Evolutionary conservation across 2,329 filamentous ascomycete genomes (phyloP).

Genomic region (Penicillium polonicum): DNA sequence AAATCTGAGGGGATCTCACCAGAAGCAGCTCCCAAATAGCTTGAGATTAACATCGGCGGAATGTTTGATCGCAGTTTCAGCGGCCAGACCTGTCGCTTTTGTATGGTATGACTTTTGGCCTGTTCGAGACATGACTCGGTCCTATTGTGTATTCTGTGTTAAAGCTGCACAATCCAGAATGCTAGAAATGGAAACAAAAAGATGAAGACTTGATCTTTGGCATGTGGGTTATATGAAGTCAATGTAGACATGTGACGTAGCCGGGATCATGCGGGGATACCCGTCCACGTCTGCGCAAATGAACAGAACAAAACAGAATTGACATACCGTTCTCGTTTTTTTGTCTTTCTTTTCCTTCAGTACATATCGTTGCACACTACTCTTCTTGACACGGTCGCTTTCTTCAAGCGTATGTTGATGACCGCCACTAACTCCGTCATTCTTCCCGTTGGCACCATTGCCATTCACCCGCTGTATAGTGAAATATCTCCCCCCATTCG

Average conservation of each 20-base stretch:
- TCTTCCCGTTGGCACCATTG: constrained; percentile 70
- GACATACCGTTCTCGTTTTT: constrained; percentile 59
- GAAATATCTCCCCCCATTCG: constrained; percentile 60
- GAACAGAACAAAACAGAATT: constrained; percentile 12
- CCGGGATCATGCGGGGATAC: constrained; percentile 15
- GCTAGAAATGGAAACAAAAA: constrained; percentile 1
- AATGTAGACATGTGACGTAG: constrained; percentile 23
- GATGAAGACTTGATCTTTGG: background rate
- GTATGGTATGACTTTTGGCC: constrained; percentile 68
- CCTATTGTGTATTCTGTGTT: constrained; percentile 18
- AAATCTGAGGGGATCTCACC: constrained; percentile 50
- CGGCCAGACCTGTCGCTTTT: constrained; percentile 69
- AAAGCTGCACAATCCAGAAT: constrained; percentile 10
- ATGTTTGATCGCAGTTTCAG: constrained; percentile 67
- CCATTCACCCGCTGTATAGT: constrained; percentile 77
- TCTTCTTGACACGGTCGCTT: constrained; percentile 79
- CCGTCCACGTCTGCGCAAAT: background rate
- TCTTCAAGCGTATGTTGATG: constrained; percentile 72
- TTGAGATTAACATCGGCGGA: constrained; percentile 69
- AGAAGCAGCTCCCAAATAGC: constrained; percentile 80
- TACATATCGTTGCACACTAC: constrained; percentile 67
- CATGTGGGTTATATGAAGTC: background rate
- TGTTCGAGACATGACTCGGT: constrained; percentile 48
- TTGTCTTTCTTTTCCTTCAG: constrained; percentile 64
- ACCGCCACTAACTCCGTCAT: constrained; percentile 67